Evolutionary conservation across 1,284 basidiomycete species (phyloP), one percentile per base, ranked within the genome.

Genomic region (Ustilago trichophora): DNA sequence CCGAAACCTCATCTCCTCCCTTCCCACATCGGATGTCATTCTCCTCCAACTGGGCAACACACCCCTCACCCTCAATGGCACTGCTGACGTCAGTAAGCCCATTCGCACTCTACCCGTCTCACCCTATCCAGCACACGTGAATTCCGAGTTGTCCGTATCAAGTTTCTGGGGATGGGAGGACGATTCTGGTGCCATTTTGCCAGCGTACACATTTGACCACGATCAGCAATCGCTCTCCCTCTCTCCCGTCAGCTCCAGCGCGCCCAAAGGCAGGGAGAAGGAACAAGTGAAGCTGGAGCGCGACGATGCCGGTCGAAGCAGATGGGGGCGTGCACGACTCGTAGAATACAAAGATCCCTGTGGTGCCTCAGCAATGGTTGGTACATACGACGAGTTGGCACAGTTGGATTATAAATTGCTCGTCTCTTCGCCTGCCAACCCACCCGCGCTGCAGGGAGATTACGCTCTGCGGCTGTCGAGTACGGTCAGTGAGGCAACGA

Each of bases 381-480:
- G 89, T 7, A 89, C 88, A 12, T 89, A 90, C 76, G 89, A 90
- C 63, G 82, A 86, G 8, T 84, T 90, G 10, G 85, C 86, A 3
- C 86, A 88, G 68, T 75, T 90, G 62, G 75, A 76, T 27, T 80
- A 78, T 45, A 71, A 71, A 43, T 56, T 80, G 15, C 27, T 77
- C 6, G 50, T 49, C 2, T 62, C 75, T 7, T 50, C 55, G 2
- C 66, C 56, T 0, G 73, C 72, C 18, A 78, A 75, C 22, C 72
- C 75, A 4, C 57, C 68, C 0, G 67, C 68, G 3, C 40, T 78
- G 29, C 63, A 68, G 25, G 54, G 54, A 1, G 54, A 69, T 12
- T 53, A 54, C 16, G 41, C 60, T 19, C 22, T 70, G 24, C 35
- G 58, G 6, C 21, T 65, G 27, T 65, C 60, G 24, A 52, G 46